A percentile compares a stretch with the other conserved stretches of the same genome.
These are phyloP conservation scores for Flaveria ramosissima DNA, from an alignment of 129 eudicot species.

Conservation along the genomic window DNA sequence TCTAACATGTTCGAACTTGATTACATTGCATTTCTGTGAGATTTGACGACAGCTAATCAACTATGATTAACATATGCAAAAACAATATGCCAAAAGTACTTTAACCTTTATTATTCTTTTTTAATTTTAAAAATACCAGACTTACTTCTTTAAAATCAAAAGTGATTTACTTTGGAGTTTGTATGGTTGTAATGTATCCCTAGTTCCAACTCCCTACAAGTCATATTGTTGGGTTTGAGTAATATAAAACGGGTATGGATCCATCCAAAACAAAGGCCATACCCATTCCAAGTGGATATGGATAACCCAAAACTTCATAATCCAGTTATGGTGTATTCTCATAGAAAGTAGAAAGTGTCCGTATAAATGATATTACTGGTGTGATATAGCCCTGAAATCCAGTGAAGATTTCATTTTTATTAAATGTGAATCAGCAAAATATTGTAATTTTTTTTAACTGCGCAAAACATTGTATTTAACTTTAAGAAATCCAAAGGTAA, in stretches of 20 bases:
- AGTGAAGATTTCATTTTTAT: neutral
- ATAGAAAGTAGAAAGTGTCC: too few species aligned
- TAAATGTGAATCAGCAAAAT: neutral
- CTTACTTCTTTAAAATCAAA: neutral
- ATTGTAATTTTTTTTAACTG: too few species aligned
- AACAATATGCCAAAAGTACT: neutral
- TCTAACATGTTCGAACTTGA: neutral
- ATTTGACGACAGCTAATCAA: too few species aligned
- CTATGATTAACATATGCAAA: too few species aligned
- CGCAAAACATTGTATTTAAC: neutral
- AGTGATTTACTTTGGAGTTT: neutral
- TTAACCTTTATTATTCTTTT: neutral
- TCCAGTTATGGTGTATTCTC: neutral
- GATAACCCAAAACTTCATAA: neutral
- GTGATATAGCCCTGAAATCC: constrained; percentile 1
- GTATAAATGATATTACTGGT: neutral
- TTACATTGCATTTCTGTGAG: constrained; percentile 4
- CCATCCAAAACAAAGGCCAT: neutral
- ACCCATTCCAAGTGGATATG: neutral
- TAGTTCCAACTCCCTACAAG: neutral
- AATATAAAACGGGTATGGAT: neutral
- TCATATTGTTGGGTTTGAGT: neutral
- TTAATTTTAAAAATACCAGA: neutral
- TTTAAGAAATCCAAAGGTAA: neutral
- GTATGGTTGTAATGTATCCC: neutral